Evolutionary conservation across 164 flowering plant species (phyloP), one percentile per base, ranked within the genome.

Genomic region (Nymphaea colorata): DNA sequence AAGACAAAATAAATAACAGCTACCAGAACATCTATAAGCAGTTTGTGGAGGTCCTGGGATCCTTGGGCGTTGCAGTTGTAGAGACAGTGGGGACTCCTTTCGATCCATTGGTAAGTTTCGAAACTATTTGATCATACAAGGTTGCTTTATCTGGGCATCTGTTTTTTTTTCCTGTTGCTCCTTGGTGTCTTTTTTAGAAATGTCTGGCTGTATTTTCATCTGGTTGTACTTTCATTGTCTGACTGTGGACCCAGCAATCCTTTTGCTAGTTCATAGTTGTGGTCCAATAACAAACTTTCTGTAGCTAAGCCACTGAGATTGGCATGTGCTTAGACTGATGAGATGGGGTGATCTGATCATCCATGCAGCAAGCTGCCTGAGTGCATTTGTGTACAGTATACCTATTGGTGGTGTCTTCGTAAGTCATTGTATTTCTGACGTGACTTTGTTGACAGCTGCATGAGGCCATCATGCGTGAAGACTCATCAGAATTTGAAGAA

Each of bases 11-110:
- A 62, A 85, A 74, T 57, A 85, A 80, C 59, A 94, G 95, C 79
- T 91, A 91, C 62, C 98, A 94, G 76, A 86, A 90, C 82, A 91
- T 94, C 67, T 86, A 84, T 68, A 94, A 94, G 78, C 98, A 94
- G 76, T 91, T 94, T 61, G 62, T 72, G 42, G 98, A 94, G 80
- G 79, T 88, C 80, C 74, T 93, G n/a, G 75, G 66, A 42, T 85
- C 93, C 3, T 79, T 91, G 61, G 86, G 89, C 59, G 94, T 93
- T 70, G 85, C 68, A 8, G 78, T 86, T 44, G 94, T 91, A 70
- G 93, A 87, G 80, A 84, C 98, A 2, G 74, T 82, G 67, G 90
- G 93, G 42, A 79, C 78, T 8, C 86, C 87, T 4, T 94, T 91
- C 76, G 95, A 94, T 77, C 97, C 98, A 53, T 45, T 82, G 94